Evolutionary conservation across 225 moss, liverwort and hornwort species (phyloP).

Genomic region (Pseudisothecium myosuroides): DNA sequence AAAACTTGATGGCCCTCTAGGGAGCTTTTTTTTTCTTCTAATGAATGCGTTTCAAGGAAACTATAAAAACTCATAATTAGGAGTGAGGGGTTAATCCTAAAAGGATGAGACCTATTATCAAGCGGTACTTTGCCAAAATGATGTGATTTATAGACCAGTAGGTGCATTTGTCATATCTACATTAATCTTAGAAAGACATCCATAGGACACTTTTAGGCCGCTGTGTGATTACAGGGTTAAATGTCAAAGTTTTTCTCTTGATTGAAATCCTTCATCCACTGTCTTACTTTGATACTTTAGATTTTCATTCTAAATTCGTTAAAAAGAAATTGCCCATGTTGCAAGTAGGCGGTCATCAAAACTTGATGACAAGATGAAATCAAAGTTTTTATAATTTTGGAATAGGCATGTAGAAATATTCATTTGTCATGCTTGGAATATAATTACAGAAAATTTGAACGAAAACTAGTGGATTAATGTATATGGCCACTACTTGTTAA

Average conservation of each 20-base stretch:
- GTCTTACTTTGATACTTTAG: not conserved
- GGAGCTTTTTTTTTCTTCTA: not conserved
- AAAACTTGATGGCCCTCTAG: too few species aligned
- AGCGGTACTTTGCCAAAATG: not conserved
- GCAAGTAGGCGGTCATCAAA: too few species aligned
- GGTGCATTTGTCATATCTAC: not conserved
- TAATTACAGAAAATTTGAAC: not conserved
- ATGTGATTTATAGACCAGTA: not conserved
- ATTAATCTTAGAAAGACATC: not conserved
- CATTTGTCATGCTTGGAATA: not conserved
- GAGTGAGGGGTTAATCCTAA: too few species aligned
- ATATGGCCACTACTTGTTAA: not conserved
- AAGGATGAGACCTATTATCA: not conserved
- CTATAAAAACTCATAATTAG: too few species aligned
- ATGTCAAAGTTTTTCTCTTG: not conserved
- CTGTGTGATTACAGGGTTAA: accelerated
- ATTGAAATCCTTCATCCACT: not conserved
- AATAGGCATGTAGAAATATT: not conserved
- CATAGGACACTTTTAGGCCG: accelerated
- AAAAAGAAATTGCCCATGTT: not conserved
- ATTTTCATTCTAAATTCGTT: not conserved
- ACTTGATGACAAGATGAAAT: not conserved
- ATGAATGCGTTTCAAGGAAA: not conserved
- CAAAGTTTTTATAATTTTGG: not conserved
- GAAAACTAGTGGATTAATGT: not conserved